phyloP scores from a whole-genome alignment of 2,329 filamentous ascomycete species.

The Tolypocladium tundrense region DNA sequence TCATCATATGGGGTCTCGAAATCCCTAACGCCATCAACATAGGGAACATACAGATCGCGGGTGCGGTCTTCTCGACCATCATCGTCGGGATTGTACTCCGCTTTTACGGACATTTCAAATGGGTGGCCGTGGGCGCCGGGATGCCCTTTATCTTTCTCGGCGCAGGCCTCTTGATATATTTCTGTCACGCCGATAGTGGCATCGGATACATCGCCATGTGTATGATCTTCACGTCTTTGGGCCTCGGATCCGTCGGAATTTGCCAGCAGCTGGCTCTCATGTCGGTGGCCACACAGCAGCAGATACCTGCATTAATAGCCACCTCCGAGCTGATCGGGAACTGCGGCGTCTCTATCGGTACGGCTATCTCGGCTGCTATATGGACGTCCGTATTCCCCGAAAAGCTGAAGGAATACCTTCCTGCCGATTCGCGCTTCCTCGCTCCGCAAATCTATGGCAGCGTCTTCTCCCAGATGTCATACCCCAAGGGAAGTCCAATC shows the following conservation, averaged over 20 bases:
- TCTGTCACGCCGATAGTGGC: neutral
- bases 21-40: neutral
- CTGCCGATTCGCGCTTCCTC: neutral
- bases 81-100: neutral
- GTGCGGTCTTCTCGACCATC: neutral
- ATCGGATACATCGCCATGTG: neutral
- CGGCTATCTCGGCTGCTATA: neutral
- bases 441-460: neutral
- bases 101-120: neutral
- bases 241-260: neutral
- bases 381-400: neutral
- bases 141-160: neutral
- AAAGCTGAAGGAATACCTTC: neutral
- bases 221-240: neutral
- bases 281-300: neutral
- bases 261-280: neutral
- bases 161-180: neutral
- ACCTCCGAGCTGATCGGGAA: neutral
- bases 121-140: neutral
- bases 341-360: neutral
- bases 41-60: neutral
- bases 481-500: neutral
- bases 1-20: neutral
- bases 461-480: neutral
- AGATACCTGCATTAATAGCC: neutral